Evolutionary conservation across 1,284 basidiomycete genomes (phyloP), one percentile per base, ranked within the genome.

Genomic region (Apiotrichum akiyoshidainum): DNA sequence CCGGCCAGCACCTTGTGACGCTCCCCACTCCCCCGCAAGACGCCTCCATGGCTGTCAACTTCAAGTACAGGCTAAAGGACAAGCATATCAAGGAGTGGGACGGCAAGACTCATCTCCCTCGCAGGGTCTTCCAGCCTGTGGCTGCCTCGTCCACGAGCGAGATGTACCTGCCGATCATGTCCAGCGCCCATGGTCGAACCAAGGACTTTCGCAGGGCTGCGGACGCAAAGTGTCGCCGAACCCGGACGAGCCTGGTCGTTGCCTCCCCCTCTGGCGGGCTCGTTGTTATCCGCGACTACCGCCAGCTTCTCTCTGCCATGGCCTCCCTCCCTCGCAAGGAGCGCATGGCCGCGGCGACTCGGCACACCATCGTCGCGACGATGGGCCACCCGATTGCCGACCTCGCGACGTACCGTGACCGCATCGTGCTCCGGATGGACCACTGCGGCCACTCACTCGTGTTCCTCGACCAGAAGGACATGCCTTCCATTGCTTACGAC

Each of bases 251-350:
- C 46, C 55, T 75, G 3, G 59, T 71, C 21, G 67, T 62, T 41
- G 56, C 64, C 5, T 59, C 65, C 3, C 21, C 26, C 5, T 14
- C 52, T 4, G 68, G 67, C 8, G 46, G 57, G 2, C 19, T 72
- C 5, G 44, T 68, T 16, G 57, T 72, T 12, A 40, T 72, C 0
- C 54, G 66, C 9, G 52, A 70, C 46, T 75, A 75, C 48, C 26
- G 52, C 12, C n/a, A 45, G 3, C 60, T 67, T 0, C 51, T 74
- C 5, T 2, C 39, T 11, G 2, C 3, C 4, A 5, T 50, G 22
- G 34, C 22, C 14, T 5, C 16, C 2, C 14, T 42, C 14, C 19
- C 17, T 22, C 19, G 2, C 14, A 5, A 6, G 17, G 10, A 19
- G n/a, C 37, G 41, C 11, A 9, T 10, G n/a, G 2, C 2, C 3